Evolutionary conservation across 192 early-diverging fungal genomes (phyloP), one percentile per base, ranked within the genome.

Genomic region (Umbelopsis sp.): DNA sequence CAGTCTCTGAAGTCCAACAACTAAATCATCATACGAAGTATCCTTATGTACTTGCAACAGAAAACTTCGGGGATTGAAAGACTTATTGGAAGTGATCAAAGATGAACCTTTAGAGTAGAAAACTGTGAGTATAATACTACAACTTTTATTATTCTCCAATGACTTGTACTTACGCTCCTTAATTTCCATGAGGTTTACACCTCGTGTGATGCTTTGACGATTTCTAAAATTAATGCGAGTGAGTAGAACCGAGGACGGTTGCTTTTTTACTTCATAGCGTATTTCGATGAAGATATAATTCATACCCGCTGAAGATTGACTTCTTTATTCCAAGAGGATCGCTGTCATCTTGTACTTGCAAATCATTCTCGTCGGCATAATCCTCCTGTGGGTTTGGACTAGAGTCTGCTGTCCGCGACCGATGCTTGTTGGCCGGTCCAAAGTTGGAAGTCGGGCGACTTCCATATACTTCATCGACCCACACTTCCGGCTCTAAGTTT

Each of bases 11-110:
- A 90, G 86, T 4, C 96, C 97, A 22, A 77, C 71, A 41, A 91
- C 88, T 43, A 99, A 82, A 22, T 97, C 95, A 0, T 87, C 85
- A 74, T 92, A 97, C 4, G 91, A 83, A n/a, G 97, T 94, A 53
- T 91, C 86, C 26, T 83, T 83, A 82, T 99, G 97, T 0, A 97
- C 91, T 21, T 88, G 84, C 10, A 88, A 84, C 68, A 99, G 84
- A 68, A 96, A 99, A 29, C 82, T 73, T 22, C 85, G 83, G 8
- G 96, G 89, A 38, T 79, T 80, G 67, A 88, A 88, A 4, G 78
- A 76, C 67, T 85, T 88, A 43, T 80, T 81, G 62, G 80, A 66
- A 2, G 89, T 85, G 50, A 88, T 78, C 22, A 90, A 45, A 17
- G 71, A 65, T 24, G 80, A 72, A 62, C 78, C 83, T 89, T 70